Evolutionary conservation across 257 asterid species (phyloP).

Genomic region (Salvia splendens): DNA sequence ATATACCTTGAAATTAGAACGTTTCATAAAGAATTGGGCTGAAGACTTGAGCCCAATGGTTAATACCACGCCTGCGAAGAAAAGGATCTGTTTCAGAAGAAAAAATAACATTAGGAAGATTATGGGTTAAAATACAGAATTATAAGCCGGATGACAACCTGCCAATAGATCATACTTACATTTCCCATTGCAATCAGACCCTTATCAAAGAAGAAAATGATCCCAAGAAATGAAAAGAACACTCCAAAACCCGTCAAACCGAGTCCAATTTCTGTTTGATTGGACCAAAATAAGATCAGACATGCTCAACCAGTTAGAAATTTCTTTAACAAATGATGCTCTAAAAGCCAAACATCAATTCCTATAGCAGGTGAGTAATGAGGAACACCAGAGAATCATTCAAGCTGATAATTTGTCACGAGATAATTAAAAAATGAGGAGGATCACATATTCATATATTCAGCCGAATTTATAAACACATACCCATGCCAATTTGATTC

Average conservation of each 20-base stretch:
- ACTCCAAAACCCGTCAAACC: constrained; percentile 97
- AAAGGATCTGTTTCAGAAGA: constrained; percentile 72
- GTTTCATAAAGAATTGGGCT: constrained; percentile 87
- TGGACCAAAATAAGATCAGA: constrained; percentile 27
- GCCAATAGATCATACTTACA: constrained; percentile 47
- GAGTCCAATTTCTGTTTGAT: constrained; percentile 83
- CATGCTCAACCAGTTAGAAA: constrained; percentile 15
- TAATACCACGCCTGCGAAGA: constrained; percentile 85
- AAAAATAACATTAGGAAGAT: constrained; percentile 25
- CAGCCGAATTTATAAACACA: constrained; percentile 11
- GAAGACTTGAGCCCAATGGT: constrained; percentile 92
- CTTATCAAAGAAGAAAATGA: constrained; percentile 85
- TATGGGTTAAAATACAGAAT: constrained; percentile 18
- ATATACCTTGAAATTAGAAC: constrained; percentile 75
- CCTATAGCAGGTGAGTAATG: background rate
- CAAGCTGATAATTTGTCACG: background rate
- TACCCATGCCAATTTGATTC: constrained; percentile 4
- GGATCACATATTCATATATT: background rate
- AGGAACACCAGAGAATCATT: background rate
- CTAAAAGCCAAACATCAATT: background rate
- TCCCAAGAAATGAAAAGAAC: constrained; percentile 82
- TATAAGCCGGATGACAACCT: constrained; percentile 15
- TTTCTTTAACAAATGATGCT: background rate
- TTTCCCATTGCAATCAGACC: constrained; percentile 97
- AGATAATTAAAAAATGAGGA: background rate